phyloP scores from a whole-genome alignment of 805 yeast species.

The Clavispora vitiphila region DNA sequence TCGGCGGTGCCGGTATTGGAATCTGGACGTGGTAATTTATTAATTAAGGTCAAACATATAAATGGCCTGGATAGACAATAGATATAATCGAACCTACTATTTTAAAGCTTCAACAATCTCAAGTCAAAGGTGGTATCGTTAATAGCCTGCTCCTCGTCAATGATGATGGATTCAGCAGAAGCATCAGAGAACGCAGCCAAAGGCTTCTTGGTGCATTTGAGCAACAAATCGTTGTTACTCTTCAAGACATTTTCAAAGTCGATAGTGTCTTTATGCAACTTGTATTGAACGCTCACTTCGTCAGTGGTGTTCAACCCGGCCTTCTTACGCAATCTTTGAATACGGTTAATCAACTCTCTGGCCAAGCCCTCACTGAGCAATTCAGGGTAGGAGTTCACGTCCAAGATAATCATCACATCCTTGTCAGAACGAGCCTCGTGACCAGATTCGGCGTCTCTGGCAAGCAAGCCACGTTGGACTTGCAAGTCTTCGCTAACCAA shows the following conservation, averaged over 20 bases:
- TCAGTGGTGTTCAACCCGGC: slow-evolving; percentile 93
- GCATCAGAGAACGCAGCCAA: slow-evolving; percentile 45
- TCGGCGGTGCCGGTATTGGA: slow-evolving; percentile 86
- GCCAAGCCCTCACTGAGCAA: slow-evolving; percentile 92
- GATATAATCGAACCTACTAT: not conserved
- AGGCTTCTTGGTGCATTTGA: slow-evolving; percentile 72
- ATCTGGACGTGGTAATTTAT: slow-evolving; percentile 29
- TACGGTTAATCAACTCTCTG: slow-evolving; percentile 93
- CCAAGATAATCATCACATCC: slow-evolving; percentile 86
- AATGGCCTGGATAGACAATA: not conserved
- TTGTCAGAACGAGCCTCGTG: slow-evolving; percentile 83
- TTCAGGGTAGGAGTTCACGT: slow-evolving; percentile 81
- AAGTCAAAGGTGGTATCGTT: slow-evolving; percentile 76
- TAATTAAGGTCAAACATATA: not conserved
- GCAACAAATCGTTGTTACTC: slow-evolving; percentile 61
- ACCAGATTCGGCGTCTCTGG: slow-evolving; percentile 56
- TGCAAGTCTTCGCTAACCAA: slow-evolving; percentile 84
- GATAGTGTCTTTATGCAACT: slow-evolving; percentile 60
- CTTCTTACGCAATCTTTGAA: slow-evolving; percentile 96
- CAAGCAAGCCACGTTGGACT: slow-evolving; percentile 86
- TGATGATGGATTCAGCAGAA: slow-evolving; percentile 38
- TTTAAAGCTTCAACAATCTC: slow-evolving; percentile 65
- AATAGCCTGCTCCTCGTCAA: slow-evolving; percentile 79
- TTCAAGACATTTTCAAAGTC: slow-evolving; percentile 57
- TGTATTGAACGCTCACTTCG: slow-evolving; percentile 84